Evolutionary conservation across 805 yeast species (phyloP).

Genomic region (Saccharomycopsis vini): DNA sequence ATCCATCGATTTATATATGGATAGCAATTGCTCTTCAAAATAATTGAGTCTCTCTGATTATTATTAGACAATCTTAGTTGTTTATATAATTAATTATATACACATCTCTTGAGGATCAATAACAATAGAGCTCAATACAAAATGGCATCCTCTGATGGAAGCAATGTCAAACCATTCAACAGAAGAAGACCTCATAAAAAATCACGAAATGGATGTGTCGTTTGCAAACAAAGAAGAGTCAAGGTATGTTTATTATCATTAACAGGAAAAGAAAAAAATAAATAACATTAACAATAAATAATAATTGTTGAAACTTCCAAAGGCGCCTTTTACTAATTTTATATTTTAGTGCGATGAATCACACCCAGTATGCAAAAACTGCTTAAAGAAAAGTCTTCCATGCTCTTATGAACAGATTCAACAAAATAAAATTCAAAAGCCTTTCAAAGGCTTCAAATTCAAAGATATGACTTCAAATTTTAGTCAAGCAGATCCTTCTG

Average conservation of each 20-base stretch:
- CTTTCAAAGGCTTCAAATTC: constrained; percentile 10
- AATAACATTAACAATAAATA: not conserved
- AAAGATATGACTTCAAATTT: constrained; percentile 11
- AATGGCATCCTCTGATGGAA: no score
- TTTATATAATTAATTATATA: no score
- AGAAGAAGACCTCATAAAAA: constrained; percentile 14
- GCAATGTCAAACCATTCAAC: no score
- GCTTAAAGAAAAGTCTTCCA: constrained; percentile 5
- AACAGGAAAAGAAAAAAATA: no score
- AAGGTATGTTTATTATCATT: constrained; percentile 4
- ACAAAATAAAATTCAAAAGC: constrained; percentile 2
- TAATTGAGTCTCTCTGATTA: not conserved
- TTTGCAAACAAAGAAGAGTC: constrained; percentile 13
- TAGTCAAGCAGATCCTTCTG: not conserved
- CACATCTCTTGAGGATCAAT: not conserved
- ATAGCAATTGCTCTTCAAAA: not conserved
- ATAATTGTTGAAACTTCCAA: no score
- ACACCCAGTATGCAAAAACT: constrained; percentile 12
- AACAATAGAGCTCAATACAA: not conserved
- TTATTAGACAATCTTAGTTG: not conserved
- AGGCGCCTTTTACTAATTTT: no score
- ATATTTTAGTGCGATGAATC: constrained; percentile 14
- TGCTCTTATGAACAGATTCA: constrained; percentile 3
- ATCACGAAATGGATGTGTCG: constrained; percentile 14
- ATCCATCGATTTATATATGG: not conserved